Conservation (phyloP, 1,139 yeast species). For the Candida sojae region DNA sequence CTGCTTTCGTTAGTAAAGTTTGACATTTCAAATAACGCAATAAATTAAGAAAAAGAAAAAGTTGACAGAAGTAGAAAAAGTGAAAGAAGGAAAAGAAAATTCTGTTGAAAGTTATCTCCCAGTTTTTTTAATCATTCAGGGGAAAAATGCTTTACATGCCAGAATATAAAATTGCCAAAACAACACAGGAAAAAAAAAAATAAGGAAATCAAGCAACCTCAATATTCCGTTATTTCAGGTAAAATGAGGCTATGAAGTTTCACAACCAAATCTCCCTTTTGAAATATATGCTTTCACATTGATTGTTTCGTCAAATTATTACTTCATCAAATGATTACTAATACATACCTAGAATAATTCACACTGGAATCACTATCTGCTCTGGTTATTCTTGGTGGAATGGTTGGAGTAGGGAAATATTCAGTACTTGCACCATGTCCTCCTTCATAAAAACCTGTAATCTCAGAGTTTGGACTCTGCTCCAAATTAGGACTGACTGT, state of each 20-base stretch:
- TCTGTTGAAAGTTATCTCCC: neutral
- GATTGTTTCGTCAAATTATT: neutral
- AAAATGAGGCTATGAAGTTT: neutral
- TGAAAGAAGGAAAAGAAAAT: neutral
- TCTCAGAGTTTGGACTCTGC: neutral
- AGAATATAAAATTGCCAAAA: constrained; percentile 1
- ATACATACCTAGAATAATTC: constrained; percentile 39
- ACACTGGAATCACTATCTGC: constrained; percentile 45
- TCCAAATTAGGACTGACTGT: neutral
- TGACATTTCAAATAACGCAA: neutral
- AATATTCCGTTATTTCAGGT: neutral
- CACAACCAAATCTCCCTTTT: neutral
- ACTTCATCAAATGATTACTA: neutral
- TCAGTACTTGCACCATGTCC: constrained; percentile 5
- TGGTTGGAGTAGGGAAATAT: neutral
- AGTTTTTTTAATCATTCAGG: constrained; percentile 1
- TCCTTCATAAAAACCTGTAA: neutral
- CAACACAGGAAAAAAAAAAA: constrained; percentile 2
- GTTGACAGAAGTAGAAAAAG: neutral
- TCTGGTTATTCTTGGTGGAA: constrained; percentile 31
- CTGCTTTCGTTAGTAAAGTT: constrained; percentile 25
- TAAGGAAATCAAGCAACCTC: neutral
- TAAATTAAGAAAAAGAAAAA: neutral
- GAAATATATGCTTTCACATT: neutral
- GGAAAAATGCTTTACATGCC: neutral